Percentiles rank a stretch among this genome's conserved stretches.
phyloP scores from a whole-genome alignment of 75 land plant genomes.

The Sequoiadendron giganteum region DNA sequence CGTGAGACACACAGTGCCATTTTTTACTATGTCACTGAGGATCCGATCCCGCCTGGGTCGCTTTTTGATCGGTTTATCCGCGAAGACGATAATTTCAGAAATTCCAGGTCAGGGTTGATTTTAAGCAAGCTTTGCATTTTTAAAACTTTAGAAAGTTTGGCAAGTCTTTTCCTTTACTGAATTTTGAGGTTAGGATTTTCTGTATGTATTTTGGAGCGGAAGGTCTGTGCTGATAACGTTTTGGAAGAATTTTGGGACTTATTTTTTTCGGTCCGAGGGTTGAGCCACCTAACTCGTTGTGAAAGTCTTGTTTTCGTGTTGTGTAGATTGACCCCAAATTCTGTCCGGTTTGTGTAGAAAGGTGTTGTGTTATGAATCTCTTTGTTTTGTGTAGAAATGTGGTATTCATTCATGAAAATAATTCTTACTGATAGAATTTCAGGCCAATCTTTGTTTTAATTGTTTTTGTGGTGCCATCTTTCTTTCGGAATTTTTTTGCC shows the following conservation, averaged over 20 bases:
- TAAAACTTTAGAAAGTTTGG: background rate
- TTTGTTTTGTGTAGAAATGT: no score
- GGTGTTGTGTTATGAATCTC: no score
- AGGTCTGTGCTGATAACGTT: background rate
- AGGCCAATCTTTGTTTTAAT: no score
- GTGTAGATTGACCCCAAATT: no score
- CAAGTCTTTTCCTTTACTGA: background rate
- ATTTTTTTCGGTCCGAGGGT: background rate
- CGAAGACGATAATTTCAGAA: constrained; percentile 48
- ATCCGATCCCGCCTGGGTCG: constrained; percentile 28
- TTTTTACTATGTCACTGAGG: constrained; percentile 48
- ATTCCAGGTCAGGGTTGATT: constrained; percentile 15
- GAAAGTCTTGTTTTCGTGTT: background rate
- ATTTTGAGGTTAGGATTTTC: background rate
- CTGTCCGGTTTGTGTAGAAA: no score
- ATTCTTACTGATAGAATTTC: no score
- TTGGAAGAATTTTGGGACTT: background rate
- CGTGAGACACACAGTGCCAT: constrained; percentile 45
- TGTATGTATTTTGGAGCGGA: background rate
- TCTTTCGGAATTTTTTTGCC: no score
- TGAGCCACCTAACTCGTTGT: background rate
- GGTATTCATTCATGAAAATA: no score
- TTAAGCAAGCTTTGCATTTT: background rate
- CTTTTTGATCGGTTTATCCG: constrained; percentile 44
- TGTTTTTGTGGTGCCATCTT: no score